Base-by-base conservation (phyloP, 805 yeast genomes). In the Lipomyces sp. region DNA sequence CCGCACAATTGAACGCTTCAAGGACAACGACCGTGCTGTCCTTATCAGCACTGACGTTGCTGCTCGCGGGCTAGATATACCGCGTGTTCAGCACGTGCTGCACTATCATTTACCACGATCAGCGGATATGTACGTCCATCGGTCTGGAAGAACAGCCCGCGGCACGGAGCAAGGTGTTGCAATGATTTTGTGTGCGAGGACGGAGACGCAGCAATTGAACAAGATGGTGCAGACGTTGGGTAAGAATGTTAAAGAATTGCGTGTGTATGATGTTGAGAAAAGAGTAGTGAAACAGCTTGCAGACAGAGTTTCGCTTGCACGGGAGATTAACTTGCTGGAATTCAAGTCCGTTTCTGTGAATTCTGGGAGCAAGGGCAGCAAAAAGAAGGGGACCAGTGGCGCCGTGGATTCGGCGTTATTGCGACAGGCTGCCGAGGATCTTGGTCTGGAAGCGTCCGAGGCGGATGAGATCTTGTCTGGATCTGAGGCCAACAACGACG, bases 71-170 rank as follows among this genome's bases (percentile, higher is more conserved):
- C 83, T 95, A 66, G 99, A 95, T 82, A 92, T 95, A 63, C 89
- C 96, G 2, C 85, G 84, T 57, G 93, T 95, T 60, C 88, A 92
- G 73, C 98, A 95, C 77, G 98, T 95, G 59, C 90, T 94, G 29
- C 99, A 95, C 77, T 95, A 94, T 75, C 98, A 95, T 78, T 82
- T 95, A 69, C 98, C 99, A 10, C 83, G 98, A 69, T 83, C 96
- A 15, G 98, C 98, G 0, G 99, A 95, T 75, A 87, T 92, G 60
- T 95, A 95, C 75, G 88, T 95, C 72, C 99, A 95, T 78, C 85
- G 99, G 77, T 90, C 97, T 1, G 99, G 99, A 68, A 87, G 99
- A 84, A 95, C 99, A n/a, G 98, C 97, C 0, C 89, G 99, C 82
- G 98, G 96, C 1, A 77, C 77, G 45, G 82, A 80, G 58, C 94